These are phyloP conservation scores for Ophiosphaerella herpotricha DNA, from an alignment of 2,329 filamentous ascomycete genomes.

Conservation along the genomic window DNA sequence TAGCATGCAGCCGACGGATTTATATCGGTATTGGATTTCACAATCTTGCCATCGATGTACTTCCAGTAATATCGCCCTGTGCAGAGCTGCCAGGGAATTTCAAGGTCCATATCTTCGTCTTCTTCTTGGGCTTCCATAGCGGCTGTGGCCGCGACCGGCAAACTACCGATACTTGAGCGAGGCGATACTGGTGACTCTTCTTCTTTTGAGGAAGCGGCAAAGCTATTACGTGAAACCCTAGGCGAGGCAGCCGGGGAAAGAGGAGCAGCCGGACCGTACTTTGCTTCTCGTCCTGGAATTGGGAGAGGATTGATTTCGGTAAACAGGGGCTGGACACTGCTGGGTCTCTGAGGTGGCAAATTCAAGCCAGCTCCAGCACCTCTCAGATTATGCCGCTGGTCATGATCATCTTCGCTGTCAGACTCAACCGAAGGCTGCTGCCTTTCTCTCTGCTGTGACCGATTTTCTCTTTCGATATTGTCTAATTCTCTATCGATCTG, in stretches of 20 bases:
- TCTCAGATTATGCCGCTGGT: conserved; percentile 12
- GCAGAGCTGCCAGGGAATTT: conserved; percentile 45
- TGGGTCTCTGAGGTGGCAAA: conserved; percentile 19
- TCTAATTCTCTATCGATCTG: conserved; percentile 35
- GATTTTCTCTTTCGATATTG: conserved; percentile 27
- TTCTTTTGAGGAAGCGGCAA: conserved; percentile 11
- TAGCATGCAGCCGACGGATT: conserved; percentile 29
- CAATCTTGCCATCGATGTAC: conserved; percentile 39
- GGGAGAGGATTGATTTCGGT: conserved; percentile 27
- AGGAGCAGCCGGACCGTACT: conserved; percentile 26
- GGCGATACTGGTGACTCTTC: conserved; percentile 27
- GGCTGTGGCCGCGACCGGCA: conserved; percentile 37
- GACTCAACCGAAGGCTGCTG: conserved; percentile 43
- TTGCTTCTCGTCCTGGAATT: conserved; percentile 23
- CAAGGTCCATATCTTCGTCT: conserved; percentile 35
- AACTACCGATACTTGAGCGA: conserved; percentile 27
- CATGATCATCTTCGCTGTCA: conserved; percentile 38
- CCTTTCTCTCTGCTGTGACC: conserved; percentile 28
- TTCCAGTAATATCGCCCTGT: conserved; percentile 41
- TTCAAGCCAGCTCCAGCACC: conserved; percentile 11
- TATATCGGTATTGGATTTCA: conserved; percentile 35
- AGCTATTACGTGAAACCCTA: conserved; percentile 20
- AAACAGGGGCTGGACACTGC: conserved; percentile 35
- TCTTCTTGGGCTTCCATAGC: conserved; percentile 39
- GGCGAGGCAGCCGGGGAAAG: conserved; percentile 35